Base-by-base conservation (phyloP, 768 basidiomycete genomes). In the Tulasnella sp. region DNA sequence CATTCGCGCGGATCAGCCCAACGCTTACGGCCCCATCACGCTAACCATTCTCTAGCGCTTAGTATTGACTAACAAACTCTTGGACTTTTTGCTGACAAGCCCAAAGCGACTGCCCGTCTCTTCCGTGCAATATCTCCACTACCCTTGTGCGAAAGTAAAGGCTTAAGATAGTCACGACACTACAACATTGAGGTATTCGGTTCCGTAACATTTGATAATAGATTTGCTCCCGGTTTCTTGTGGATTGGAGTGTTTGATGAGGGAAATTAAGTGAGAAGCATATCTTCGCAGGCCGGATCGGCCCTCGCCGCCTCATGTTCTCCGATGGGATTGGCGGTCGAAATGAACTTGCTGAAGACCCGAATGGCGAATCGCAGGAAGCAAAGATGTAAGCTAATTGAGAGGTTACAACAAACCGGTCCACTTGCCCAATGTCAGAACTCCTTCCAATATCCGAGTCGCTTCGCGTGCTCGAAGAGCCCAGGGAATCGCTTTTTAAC, bases 1-100 rank as follows among this genome's bases (percentile, higher is more conserved):
- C 21, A 81, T 96, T 75, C 86, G 84, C 27, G 85, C 96, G 48
- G 84, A 88, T 52, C 94, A 96, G 84, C 73, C 73, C 42, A 48
- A 31, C 39, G 73, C 73, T 42, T 48, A 74, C 38, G 62, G 62
- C 7, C 34, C 62, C 62, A 68, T 68, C 62, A 68, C 27, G 18
- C 27, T 68, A 19, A 68, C 62, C 62, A 14, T 68, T 68, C 62
- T 68, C 2, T 68, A 68, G 36, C 18, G 31, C 62, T 68, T 36
- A 12, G 16, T 34, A 68, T 14, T 27, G 18, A 68, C 62, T 68
- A 34, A 68, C 62, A 14, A 31, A 31, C 62, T 68, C 62, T 68
- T 68, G 62, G 12, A 27, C 31, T 14, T n/a, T 34, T 27, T 68
- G 27, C 31, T 27, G 27, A 68, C 62, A 18, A 27, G 14, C 36